phyloP scores from a whole-genome alignment of 139 green algal species.

The Pleodorina starrii region DNA sequence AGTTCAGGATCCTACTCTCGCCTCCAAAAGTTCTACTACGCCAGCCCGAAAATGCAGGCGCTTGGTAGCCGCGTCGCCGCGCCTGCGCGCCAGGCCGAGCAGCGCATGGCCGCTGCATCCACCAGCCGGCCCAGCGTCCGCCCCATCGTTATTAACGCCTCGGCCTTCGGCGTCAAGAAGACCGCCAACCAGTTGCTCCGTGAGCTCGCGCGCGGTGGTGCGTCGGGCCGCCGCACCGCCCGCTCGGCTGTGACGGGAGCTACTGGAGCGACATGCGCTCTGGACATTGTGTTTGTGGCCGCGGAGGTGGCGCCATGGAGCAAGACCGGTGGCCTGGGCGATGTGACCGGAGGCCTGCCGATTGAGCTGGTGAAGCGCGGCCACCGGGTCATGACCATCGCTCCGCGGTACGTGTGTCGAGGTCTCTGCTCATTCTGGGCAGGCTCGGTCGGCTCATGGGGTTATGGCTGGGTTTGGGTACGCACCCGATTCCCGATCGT shows the following conservation, averaged over 20 bases:
- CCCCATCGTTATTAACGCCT: conserved; percentile 30
- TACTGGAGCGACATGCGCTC: neutral
- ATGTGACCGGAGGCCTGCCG: conserved; percentile 86
- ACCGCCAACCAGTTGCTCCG: conserved; percentile 35
- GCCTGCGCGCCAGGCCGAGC: conserved; percentile 12
- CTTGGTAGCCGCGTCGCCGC: conserved; percentile 23
- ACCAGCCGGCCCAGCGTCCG: conserved; percentile 27
- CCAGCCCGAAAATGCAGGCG: neutral
- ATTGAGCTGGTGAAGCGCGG: conserved; percentile 91
- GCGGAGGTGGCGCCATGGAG: conserved; percentile 84
- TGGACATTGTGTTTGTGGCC: conserved; percentile 57
- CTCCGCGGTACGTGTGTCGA: conserved; percentile 81
- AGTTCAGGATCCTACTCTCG: neutral
- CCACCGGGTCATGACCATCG: conserved; percentile 96
- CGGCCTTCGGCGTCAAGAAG: conserved; percentile 35
- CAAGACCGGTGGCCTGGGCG: conserved; percentile 93
- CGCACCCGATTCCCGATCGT: too few relatives aligned
- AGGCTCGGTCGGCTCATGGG: too few relatives aligned
- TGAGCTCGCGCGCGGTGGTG: neutral
- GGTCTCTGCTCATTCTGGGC: too few relatives aligned
- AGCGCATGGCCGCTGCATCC: conserved; percentile 31
- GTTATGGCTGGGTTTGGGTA: too few relatives aligned
- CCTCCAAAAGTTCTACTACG: conserved; percentile 25
- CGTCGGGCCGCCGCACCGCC: neutral
- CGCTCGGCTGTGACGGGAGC: conserved; percentile 6